Base-by-base conservation (phyloP, 768 basidiomycete species). In the Boletus sp. region DNA sequence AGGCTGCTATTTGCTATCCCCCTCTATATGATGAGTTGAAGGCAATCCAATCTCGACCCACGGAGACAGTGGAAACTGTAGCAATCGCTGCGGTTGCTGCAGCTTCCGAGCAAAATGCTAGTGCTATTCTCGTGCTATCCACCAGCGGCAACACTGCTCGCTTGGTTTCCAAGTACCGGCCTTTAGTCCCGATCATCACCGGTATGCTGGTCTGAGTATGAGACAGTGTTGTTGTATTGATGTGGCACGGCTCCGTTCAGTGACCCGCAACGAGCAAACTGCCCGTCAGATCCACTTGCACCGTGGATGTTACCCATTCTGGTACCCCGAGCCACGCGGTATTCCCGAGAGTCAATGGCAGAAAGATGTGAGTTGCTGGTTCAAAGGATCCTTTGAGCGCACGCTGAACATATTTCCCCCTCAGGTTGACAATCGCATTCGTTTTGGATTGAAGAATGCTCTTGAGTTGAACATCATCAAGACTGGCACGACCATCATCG, bases 71-170 rank as follows among this genome's bases (percentile, higher is more conserved):
- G 15, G 97, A 99, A 80, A 98, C 97, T 5, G 88, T 98, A 39
- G 94, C 95, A 11, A 84, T 99, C 66, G 93, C 97, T 37, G 92
- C 94, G 38, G 97, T 98, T 23, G 90, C 96, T 43, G 96, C 97
- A 57, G 88, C 97, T 17, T 82, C 86, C 49, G 97, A 99, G 77
- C 96, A 98, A 72, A 84, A 87, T 61, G 97, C 97, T 25, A 86
- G 88, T 65, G 97, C 93, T 14, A 96, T 99, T 67, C 79, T 98
- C 53, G 96, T 99, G 52, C 79, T 99, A 51, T 98, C 97, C 37
- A 98, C 97, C 33, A 93, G 92, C 62, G 97, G 97, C 55, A 91
- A 93, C 75, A 96, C 95, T 55, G 93, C 96, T 23, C 91, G 96
- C 59, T 79, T 98, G 63, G 77, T 98, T 67, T 95, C 95, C 71